phyloP scores from a whole-genome alignment of 192 early-diverging fungal species.

The Coemansia nantahalensis region DNA sequence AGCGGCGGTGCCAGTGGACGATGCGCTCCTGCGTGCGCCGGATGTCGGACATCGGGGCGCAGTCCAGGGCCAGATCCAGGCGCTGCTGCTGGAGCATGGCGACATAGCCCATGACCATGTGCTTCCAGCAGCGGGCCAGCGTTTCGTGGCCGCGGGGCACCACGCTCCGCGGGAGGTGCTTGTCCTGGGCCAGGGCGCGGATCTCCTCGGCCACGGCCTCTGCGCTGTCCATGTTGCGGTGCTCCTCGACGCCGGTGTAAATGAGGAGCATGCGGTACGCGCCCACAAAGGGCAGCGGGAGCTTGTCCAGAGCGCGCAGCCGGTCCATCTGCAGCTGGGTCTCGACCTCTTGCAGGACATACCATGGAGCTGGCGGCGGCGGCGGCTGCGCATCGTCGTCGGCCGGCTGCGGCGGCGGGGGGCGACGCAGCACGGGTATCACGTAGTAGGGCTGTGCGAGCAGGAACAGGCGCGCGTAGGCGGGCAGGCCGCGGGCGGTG shows the following conservation, averaged over 20 bases:
- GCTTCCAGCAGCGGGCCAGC: slow-evolving; percentile 29
- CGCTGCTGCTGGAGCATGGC: slow-evolving; percentile 12
- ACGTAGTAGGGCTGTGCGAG: slow-evolving; percentile 34
- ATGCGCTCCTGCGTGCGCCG: slow-evolving; percentile 15
- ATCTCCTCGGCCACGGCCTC: slow-evolving; percentile 38
- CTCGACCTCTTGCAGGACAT: slow-evolving; percentile 37
- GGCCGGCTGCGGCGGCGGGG: slow-evolving; percentile 3
- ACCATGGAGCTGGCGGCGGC: slow-evolving; percentile 11
- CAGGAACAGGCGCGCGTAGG: slow-evolving; percentile 21
- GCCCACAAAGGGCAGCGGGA: slow-evolving; percentile 26
- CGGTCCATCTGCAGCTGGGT: slow-evolving; percentile 43
- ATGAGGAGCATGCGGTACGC: slow-evolving; percentile 35
- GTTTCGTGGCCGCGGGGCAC: slow-evolving; percentile 14
- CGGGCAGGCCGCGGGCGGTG: slow-evolving; percentile 4
- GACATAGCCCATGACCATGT: slow-evolving; percentile 37
- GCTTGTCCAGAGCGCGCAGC: slow-evolving; percentile 43
- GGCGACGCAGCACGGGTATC: slow-evolving; percentile 1
- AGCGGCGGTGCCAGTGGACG: slow-evolving; percentile 28
- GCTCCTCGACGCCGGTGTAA: slow-evolving; percentile 37
- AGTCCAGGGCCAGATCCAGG: background rate
- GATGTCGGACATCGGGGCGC: background rate
- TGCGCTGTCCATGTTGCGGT: slow-evolving; percentile 30
- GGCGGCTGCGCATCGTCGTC: no score
- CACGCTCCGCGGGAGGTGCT: slow-evolving; percentile 11
- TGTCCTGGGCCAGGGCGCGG: slow-evolving; percentile 15